Evolutionary conservation across 2,329 filamentous ascomycete genomes (phyloP).

Genomic region (Aureobasidium lini): DNA sequence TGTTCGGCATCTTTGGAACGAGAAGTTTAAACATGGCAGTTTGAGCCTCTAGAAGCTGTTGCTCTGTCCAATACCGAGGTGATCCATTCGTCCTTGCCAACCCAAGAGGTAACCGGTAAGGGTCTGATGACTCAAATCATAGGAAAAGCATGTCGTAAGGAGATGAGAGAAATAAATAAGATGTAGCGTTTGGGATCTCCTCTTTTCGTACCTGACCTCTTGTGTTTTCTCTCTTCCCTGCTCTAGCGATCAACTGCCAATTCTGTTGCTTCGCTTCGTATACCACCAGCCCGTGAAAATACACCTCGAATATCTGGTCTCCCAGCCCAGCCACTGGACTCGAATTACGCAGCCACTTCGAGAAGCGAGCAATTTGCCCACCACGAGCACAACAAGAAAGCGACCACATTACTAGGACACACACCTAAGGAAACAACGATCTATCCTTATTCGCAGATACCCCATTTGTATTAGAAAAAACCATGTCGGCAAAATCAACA

Average conservation of each 20-base stretch:
- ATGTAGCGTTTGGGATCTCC: not conserved
- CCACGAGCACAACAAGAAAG: not conserved
- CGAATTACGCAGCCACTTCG: not conserved
- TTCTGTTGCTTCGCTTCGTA: not conserved
- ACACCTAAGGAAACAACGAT: not conserved
- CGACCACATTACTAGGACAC: not conserved
- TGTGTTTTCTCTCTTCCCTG: not conserved
- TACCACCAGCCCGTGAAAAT: no score
- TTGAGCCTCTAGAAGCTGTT: not conserved
- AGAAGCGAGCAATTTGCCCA: not conserved
- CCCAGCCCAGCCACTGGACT: no score
- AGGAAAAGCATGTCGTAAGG: not conserved
- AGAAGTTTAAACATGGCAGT: not conserved
- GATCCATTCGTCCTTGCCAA: constrained; percentile 13
- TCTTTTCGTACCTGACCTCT: not conserved
- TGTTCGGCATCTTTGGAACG: not conserved
- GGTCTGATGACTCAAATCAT: constrained; percentile 9
- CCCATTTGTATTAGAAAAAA: not conserved
- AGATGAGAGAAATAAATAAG: not conserved
- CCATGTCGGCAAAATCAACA: constrained; percentile 55
- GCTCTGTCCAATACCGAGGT: constrained; percentile 1
- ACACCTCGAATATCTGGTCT: no score
- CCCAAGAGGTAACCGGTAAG: constrained; percentile 2
- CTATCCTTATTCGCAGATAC: not conserved
- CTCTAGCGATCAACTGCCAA: not conserved